Conservation (phyloP, 2,329 filamentous ascomycete genomes). For the Ceratocystis smalleyi region DNA sequence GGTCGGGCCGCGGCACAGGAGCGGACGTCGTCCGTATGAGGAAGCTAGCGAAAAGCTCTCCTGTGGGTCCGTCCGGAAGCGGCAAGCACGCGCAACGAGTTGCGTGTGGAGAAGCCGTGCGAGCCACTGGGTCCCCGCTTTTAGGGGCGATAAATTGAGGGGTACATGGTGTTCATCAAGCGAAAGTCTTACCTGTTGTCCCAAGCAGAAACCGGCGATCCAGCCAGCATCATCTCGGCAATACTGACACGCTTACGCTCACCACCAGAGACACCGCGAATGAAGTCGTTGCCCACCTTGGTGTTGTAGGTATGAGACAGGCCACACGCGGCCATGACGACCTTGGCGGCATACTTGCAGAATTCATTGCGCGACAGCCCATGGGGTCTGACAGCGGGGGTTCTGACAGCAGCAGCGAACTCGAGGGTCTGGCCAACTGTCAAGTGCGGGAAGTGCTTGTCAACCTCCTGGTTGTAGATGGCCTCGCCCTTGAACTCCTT, state of each 20-base stretch:
- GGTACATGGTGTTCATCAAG: background rate
- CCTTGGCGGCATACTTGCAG: conserved; percentile 45
- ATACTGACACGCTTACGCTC: conserved; percentile 70
- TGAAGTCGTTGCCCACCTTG: conserved; percentile 58
- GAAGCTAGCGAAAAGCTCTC: background rate
- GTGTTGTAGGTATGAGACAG: conserved; percentile 58
- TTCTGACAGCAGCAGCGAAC: conserved; percentile 55
- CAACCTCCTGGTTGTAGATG: conserved; percentile 61
- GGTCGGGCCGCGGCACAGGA: background rate
- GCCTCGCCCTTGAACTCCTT: conserved; percentile 49
- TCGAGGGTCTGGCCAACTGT: conserved; percentile 59
- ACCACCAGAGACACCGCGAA: conserved; percentile 56
- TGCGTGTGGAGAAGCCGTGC: background rate
- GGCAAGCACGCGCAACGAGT: background rate
- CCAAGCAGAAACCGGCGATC: conserved; percentile 44
- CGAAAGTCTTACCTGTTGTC: conserved; percentile 41
- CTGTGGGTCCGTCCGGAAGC: background rate
- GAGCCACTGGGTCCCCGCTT: background rate
- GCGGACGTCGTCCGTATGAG: background rate
- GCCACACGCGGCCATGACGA: conserved; percentile 56
- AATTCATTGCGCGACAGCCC: conserved; percentile 47
- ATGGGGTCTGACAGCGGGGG: conserved; percentile 47
- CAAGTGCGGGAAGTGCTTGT: conserved; percentile 63
- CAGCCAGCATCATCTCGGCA: conserved; percentile 57
- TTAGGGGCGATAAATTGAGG: background rate